Percentiles rank a stretch among this genome's conserved stretches.
Conservation (phyloP, 805 yeast species). For the Candida golubevii region DNA sequence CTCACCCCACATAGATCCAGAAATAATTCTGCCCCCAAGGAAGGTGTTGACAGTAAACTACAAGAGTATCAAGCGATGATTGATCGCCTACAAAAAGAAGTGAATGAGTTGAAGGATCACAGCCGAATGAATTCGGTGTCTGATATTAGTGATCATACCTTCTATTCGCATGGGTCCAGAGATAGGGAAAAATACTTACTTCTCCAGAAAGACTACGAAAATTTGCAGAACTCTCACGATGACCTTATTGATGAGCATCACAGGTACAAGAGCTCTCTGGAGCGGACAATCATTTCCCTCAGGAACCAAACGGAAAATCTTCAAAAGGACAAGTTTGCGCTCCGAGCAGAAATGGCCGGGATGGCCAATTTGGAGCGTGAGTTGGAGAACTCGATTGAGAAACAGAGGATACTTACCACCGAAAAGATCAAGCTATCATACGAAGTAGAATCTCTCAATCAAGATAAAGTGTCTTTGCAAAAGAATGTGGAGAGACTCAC, state of each 20-base stretch:
- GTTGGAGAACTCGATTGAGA: constrained; percentile 38
- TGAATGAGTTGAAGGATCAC: constrained; percentile 23
- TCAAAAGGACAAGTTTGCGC: constrained; percentile 8
- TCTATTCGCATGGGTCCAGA: neutral
- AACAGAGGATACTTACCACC: constrained; percentile 40
- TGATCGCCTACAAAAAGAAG: constrained; percentile 29
- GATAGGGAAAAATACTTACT: constrained; percentile 10
- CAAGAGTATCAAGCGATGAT: constrained; percentile 29
- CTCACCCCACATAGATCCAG: constrained; percentile 1
- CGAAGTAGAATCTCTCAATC: constrained; percentile 33
- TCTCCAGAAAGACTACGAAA: constrained; percentile 15
- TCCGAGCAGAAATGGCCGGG: constrained; percentile 11
- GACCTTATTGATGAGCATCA: constrained; percentile 12
- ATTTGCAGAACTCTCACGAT: constrained; percentile 7
- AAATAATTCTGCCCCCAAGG: constrained; percentile 8
- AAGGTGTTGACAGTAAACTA: constrained; percentile 23
- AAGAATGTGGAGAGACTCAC: constrained; percentile 35
- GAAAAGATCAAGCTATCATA: constrained; percentile 43
- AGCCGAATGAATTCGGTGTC: constrained; percentile 11
- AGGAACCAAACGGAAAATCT: constrained; percentile 11
- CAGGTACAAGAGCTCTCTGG: constrained; percentile 5
- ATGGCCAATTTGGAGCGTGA: constrained; percentile 35
- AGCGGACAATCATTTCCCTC: constrained; percentile 10
- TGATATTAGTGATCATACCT: constrained; percentile 7
- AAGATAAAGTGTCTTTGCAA: constrained; percentile 35